Evolutionary conservation across 2,329 filamentous ascomycete species (phyloP).

Genomic region (Malbranchea cinnamomea): DNA sequence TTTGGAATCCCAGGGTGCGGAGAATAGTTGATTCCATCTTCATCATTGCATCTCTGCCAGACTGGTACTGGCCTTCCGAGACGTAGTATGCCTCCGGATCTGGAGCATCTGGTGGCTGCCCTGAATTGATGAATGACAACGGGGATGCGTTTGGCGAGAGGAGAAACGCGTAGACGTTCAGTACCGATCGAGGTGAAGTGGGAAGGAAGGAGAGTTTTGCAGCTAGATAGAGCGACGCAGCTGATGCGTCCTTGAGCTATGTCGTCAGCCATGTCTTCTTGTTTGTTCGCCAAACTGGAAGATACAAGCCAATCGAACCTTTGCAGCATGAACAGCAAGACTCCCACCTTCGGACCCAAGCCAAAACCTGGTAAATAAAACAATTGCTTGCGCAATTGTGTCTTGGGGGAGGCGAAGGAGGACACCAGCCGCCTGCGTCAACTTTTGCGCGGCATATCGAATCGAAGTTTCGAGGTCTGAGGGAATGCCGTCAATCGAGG

Average conservation of each 20-base stretch:
- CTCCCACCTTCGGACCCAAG: constrained; percentile 35
- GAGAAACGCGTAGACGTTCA: constrained; percentile 76
- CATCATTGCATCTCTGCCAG: constrained; percentile 49
- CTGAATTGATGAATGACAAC: constrained; percentile 28
- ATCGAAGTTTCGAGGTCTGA: constrained; percentile 29
- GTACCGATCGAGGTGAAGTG: constrained; percentile 61
- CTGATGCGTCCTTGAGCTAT: constrained; percentile 62
- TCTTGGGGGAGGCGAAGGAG: constrained; percentile 75
- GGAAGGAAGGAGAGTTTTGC: constrained; percentile 70
- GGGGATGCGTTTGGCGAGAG: constrained; percentile 44
- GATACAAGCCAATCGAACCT: constrained; percentile 16
- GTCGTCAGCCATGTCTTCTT: too few relatives aligned
- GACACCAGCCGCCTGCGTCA: constrained; percentile 39
- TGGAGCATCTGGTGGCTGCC: constrained; percentile 16
- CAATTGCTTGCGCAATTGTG: constrained; percentile 69
- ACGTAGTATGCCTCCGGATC: constrained; percentile 50
- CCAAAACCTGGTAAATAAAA: constrained; percentile 72
- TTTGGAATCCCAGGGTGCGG: constrained; percentile 62
- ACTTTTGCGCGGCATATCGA: constrained; percentile 28
- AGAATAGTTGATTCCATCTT: constrained; percentile 65
- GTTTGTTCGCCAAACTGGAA: too few relatives aligned
- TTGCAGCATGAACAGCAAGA: constrained; percentile 26
- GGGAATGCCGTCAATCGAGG: constrained; percentile 28
- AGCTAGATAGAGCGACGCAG: constrained; percentile 64
- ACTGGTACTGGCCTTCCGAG: constrained; percentile 56